Conservation (phyloP, 352 stramenopile genomes). For the Phytopythium kandeliae region DNA sequence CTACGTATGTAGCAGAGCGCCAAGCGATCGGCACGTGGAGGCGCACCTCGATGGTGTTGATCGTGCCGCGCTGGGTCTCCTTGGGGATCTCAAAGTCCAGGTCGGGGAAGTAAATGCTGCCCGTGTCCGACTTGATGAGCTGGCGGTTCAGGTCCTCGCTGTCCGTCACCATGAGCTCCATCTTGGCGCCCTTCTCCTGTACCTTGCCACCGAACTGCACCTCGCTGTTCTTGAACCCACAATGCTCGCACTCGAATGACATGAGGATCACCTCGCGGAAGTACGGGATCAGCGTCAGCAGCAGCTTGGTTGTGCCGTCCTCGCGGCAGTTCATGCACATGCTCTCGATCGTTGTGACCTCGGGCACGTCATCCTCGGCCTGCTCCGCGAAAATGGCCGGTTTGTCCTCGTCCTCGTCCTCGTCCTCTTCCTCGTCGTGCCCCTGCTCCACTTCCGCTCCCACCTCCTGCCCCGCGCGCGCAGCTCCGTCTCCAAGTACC, state of each 20-base stretch:
- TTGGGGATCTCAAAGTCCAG: conserved; percentile 91
- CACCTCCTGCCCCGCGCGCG: not conserved
- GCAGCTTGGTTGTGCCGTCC: conserved; percentile 82
- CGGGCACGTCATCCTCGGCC: conserved; percentile 46
- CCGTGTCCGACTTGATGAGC: conserved; percentile 88
- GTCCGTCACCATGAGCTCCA: conserved; percentile 45
- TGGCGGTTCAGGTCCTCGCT: conserved; percentile 81
- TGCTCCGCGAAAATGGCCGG: conserved; percentile 35
- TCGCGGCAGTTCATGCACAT: conserved; percentile 89
- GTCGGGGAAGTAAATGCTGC: conserved; percentile 60
- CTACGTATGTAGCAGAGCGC: conserved; percentile 8
- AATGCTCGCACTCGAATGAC: conserved; percentile 90
- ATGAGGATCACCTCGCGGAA: conserved; percentile 95
- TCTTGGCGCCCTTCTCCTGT: conserved; percentile 56
- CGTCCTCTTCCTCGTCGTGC: conserved; percentile 2
- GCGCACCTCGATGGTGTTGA: conserved; percentile 85
- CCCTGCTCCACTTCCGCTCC: not conserved
- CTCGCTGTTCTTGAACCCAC: conserved; percentile 74
- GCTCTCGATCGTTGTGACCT: conserved; percentile 67
- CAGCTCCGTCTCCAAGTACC: conserved; percentile 12
- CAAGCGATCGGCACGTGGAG: not conserved
- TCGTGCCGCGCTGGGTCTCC: conserved; percentile 76
- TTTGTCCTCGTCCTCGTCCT: conserved; percentile 7
- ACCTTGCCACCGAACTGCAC: conserved; percentile 64
- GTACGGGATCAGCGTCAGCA: conserved; percentile 92